Evolutionary conservation across 2,329 filamentous ascomycete genomes (phyloP), one percentile per base, ranked within the genome.

Genomic region (Coniochaeta prunicola): DNA sequence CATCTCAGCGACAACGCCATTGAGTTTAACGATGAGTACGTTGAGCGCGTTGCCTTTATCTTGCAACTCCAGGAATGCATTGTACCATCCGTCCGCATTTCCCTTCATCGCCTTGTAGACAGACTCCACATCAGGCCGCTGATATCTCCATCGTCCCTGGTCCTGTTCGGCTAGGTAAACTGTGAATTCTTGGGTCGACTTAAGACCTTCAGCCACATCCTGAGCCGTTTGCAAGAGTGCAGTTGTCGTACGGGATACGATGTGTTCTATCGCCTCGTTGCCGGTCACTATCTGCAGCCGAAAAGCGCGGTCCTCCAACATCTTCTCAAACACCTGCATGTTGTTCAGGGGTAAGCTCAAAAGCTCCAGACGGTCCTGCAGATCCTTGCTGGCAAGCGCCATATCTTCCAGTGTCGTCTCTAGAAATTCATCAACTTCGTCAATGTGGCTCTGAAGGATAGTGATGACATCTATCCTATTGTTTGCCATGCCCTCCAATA

Each of bases 51-150:
- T 83, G 15, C 88, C 87, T 68, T 88, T 91, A 24, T 82, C 82
- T 69, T 91, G 87, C 60, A 97, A 79, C 58, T 88, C 88, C 58
- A 86, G 81, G 67, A 96, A 87, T 7, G 91, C 91, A 59, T 87
- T 85, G 59, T 87, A 84, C 93, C 93, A 97, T 48, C 92, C 92
- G 63, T 96, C 89, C 9, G 92, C 88, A 66, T 97, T 97, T 34
- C 91, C 90, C 67, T 89, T 88, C 92, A 97, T 97, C 38, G 92
- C 91, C 42, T 87, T 83, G 65, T 90, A 94, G 21, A 96, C 91
- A 53, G 90, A 86, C 36, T 82, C 79, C 53, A 88, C 77, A 54
- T 84, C 80, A 2, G 81, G 78, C 24, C 90, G 82, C 54, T 88
- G 84, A 57, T 80, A 74, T 59, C 85, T 80, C 71, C 83, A 85